Percentiles rank a stretch among this genome's conserved stretches.
Conservation (phyloP, 495 filamentous ascomycete species). For the Xylaria flabelliformis region DNA sequence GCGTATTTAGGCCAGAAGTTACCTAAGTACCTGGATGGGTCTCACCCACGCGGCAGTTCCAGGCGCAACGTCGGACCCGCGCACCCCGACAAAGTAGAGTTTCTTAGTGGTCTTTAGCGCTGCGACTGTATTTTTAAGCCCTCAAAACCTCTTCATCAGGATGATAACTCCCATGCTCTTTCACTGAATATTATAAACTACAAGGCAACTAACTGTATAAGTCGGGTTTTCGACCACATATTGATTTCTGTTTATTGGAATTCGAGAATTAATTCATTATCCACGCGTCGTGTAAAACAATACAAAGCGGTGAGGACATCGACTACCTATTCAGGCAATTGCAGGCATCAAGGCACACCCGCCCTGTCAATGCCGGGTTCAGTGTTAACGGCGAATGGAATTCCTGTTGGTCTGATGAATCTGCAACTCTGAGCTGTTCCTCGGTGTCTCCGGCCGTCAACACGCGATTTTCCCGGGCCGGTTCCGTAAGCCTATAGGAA, state of each 20-base stretch:
- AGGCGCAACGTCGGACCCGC: background rate
- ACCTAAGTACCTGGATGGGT: background rate
- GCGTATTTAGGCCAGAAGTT: background rate
- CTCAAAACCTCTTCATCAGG: background rate
- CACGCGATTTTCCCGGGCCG: slow-evolving; percentile 3
- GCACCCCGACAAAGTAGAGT: background rate
- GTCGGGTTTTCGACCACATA: background rate
- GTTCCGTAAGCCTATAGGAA: background rate
- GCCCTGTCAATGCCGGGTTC: background rate
- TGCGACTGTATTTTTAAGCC: background rate
- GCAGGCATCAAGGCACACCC: slow-evolving; percentile 1
- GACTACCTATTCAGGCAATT: slow-evolving; percentile 9
- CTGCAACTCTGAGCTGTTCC: slow-evolving; percentile 8
- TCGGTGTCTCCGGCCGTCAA: slow-evolving; percentile 10
- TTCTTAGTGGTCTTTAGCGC: background rate
- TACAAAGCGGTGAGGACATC: background rate
- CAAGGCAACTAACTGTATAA: background rate
- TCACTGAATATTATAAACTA: background rate
- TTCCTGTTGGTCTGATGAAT: slow-evolving; percentile 14
- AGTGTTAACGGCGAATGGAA: background rate
- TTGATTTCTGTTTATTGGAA: background rate
- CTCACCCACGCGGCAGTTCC: background rate
- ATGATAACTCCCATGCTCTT: background rate
- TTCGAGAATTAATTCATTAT: background rate
- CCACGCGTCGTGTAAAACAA: background rate